phyloP scores from a whole-genome alignment of 768 basidiomycete genomes.

The Lactifluus hygrophoroides region DNA sequence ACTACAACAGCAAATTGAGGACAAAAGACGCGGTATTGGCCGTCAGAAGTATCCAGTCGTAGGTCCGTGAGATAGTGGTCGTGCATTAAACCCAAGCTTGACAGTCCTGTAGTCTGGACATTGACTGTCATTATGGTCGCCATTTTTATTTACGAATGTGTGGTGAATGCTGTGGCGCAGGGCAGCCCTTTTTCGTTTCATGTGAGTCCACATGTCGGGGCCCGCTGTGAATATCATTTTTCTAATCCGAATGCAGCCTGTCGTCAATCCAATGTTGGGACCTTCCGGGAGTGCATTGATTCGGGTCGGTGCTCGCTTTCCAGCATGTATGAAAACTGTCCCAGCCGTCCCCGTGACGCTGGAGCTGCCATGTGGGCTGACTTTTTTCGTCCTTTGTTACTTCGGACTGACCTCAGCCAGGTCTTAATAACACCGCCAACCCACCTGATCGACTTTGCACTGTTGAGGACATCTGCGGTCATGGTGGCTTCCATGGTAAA shows the following conservation, averaged over 20 bases:
- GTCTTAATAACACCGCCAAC: constrained; percentile 79
- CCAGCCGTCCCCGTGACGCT: constrained; percentile 44
- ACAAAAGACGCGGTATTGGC: constrained; percentile 79
- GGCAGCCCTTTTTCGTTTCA: constrained; percentile 83
- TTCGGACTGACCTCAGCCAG: constrained; percentile 28
- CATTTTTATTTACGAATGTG: constrained; percentile 79
- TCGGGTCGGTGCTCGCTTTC: constrained; percentile 84
- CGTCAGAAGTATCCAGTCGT: constrained; percentile 73
- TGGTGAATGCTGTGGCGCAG: constrained; percentile 64
- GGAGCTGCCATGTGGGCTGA: constrained; percentile 44
- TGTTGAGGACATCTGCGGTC: constrained; percentile 79
- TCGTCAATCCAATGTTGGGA: constrained; percentile 85
- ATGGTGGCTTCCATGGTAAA: constrained; percentile 55
- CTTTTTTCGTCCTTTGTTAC: constrained; percentile 21
- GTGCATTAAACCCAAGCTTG: not conserved
- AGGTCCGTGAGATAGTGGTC: constrained; percentile 37
- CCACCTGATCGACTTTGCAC: constrained; percentile 63
- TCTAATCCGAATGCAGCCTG: constrained; percentile 40
- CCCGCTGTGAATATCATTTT: not conserved
- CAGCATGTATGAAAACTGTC: constrained; percentile 83
- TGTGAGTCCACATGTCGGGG: constrained; percentile 31
- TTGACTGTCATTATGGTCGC: constrained; percentile 60
- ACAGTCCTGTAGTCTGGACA: constrained; percentile 44
- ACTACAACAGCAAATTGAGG: constrained; percentile 73
- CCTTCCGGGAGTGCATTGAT: constrained; percentile 81